Percentiles rank a stretch among this genome's conserved stretches.
phyloP scores from a whole-genome alignment of 495 filamentous ascomycete species.

The Podospora didyma region DNA sequence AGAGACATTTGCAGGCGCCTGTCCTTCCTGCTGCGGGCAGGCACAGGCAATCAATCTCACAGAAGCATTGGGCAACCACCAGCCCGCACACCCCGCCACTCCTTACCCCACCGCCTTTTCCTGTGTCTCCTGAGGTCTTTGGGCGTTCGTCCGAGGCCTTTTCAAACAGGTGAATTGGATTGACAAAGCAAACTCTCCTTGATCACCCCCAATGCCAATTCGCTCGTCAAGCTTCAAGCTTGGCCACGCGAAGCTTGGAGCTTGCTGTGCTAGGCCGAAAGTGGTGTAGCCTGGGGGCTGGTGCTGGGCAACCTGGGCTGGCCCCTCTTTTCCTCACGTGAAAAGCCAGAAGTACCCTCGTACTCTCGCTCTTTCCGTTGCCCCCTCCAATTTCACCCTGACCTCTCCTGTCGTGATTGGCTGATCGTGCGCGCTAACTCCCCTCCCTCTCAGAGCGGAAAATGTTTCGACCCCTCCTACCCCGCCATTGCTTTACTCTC shows the following conservation, averaged over 20 bases:
- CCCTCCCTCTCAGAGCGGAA: slow-evolving; percentile 25
- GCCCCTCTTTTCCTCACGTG: slow-evolving; percentile 18
- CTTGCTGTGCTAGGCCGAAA: slow-evolving; percentile 6
- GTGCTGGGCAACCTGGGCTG: slow-evolving; percentile 2
- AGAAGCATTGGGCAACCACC: neutral
- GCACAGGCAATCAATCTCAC: too few species aligned
- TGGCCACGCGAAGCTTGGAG: neutral
- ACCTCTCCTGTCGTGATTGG: slow-evolving; percentile 20
- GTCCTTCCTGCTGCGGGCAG: too few species aligned
- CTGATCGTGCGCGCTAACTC: slow-evolving; percentile 17
- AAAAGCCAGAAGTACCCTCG: neutral
- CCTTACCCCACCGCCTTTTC: too few species aligned
- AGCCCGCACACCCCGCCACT: too few species aligned
- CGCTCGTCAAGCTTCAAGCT: slow-evolving; percentile 5
- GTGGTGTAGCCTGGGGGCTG: neutral
- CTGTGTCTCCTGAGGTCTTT: too few species aligned
- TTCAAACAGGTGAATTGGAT: too few species aligned
- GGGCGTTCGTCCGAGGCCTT: too few species aligned
- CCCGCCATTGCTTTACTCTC: slow-evolving; percentile 39
- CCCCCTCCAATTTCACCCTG: slow-evolving; percentile 3
- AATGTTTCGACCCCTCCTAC: slow-evolving; percentile 43
- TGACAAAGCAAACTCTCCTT: neutral
- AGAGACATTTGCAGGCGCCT: neutral
- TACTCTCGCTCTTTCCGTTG: slow-evolving; percentile 7
- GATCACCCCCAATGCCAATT: neutral